These are phyloP conservation scores for Dioscorea zingiberensis DNA, from an alignment of 106 monocot genomes.

Conservation along the genomic window DNA sequence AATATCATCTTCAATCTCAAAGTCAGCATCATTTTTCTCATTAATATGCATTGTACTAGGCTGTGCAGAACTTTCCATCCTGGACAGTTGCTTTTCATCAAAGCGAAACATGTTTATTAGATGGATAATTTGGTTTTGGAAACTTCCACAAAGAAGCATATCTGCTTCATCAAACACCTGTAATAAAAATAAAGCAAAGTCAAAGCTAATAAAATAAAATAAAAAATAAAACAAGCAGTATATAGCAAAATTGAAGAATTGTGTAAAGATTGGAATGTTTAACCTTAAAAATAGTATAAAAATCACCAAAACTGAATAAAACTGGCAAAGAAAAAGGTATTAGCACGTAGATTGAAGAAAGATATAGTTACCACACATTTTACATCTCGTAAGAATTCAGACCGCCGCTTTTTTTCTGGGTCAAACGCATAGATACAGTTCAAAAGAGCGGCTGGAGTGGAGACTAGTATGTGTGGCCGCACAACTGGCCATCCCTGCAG, in stretches of 20 bases:
- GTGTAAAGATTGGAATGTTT: background rate
- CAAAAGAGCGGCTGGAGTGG: slow-evolving; percentile 95
- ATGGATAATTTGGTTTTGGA: slow-evolving; percentile 83
- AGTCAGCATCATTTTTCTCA: slow-evolving; percentile 5
- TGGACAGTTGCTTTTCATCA: slow-evolving; percentile 82
- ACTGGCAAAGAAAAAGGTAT: too few species aligned
- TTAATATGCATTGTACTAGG: slow-evolving; percentile 10
- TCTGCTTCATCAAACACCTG: slow-evolving; percentile 99
- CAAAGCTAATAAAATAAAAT: background rate
- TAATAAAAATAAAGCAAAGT: background rate
- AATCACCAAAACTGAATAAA: too few species aligned
- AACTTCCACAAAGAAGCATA: slow-evolving; percentile 98
- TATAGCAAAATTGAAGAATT: background rate
- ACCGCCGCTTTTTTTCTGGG: slow-evolving; percentile 55
- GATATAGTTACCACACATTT: slow-evolving; percentile 65
- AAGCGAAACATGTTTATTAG: slow-evolving; percentile 90
- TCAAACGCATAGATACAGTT: slow-evolving; percentile 77
- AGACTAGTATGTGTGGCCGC: slow-evolving; percentile 77
- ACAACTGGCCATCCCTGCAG: slow-evolving; percentile 84
- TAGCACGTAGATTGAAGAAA: background rate
- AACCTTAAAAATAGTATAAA: too few species aligned
- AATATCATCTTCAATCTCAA: slow-evolving; percentile 22
- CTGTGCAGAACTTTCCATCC: slow-evolving; percentile 16
- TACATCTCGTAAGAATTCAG: slow-evolving; percentile 54
- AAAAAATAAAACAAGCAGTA: background rate